phyloP scores from a whole-genome alignment of 1,284 basidiomycete species.

The Abortiporus biennis region DNA sequence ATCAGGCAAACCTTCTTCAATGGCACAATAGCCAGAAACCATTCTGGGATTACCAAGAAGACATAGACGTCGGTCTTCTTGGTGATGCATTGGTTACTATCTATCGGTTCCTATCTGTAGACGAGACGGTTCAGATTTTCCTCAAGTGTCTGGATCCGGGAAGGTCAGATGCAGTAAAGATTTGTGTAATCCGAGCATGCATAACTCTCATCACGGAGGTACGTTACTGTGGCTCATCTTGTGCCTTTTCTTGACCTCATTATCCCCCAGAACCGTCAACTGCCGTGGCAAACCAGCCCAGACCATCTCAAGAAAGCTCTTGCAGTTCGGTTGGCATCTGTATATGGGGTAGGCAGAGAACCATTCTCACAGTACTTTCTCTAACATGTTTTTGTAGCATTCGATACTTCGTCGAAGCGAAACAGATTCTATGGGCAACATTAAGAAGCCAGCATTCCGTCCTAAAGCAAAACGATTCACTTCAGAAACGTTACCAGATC shows the following conservation, averaged over 20 bases:
- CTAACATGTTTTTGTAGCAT: constrained; percentile 10
- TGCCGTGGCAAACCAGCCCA: constrained; percentile 54
- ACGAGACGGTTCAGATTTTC: constrained; percentile 58
- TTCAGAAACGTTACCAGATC: constrained; percentile 54
- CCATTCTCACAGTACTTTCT: constrained; percentile 1
- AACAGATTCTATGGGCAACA: constrained; percentile 47
- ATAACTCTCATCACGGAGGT: constrained; percentile 39
- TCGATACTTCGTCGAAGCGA: constrained; percentile 49
- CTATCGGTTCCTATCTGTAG: constrained; percentile 62
- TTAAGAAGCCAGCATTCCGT: constrained; percentile 45
- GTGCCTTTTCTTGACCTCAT: constrained; percentile 14
- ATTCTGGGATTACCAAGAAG: constrained; percentile 66
- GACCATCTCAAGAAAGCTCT: constrained; percentile 39
- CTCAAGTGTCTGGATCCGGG: constrained; percentile 64
- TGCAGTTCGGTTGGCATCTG: constrained; percentile 42
- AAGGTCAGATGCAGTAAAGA: constrained; percentile 73
- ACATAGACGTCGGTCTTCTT: constrained; percentile 76
- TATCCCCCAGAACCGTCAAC: constrained; percentile 37
- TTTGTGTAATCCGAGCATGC: constrained; percentile 69
- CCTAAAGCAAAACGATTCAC: constrained; percentile 56
- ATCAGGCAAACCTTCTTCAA: constrained; percentile 41
- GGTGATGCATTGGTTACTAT: constrained; percentile 70
- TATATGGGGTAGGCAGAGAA: constrained; percentile 44
- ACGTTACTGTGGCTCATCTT: constrained; percentile 10
- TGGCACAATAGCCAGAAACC: constrained; percentile 43